phyloP scores from a whole-genome alignment of 106 monocot genomes.

The Phalaenopsis aphrodite region DNA sequence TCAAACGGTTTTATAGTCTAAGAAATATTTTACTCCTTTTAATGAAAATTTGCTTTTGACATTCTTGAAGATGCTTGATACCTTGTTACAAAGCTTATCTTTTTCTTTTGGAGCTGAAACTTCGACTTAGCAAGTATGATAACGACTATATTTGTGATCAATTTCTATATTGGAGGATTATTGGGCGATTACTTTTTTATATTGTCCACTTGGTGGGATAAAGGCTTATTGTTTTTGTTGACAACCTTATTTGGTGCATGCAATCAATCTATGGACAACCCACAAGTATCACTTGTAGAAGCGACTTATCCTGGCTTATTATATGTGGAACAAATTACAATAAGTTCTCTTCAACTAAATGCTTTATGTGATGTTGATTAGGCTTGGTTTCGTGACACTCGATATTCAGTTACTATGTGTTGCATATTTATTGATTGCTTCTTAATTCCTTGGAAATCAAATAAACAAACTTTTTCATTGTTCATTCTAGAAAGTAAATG shows the following conservation, averaged over 20 bases:
- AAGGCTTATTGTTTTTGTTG: not conserved
- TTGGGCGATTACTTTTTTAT: not conserved
- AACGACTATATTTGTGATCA: not conserved
- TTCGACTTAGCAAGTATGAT: not conserved
- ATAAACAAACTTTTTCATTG: not conserved
- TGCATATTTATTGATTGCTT: not conserved
- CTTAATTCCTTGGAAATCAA: not conserved
- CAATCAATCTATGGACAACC: not conserved
- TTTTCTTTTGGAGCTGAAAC: not conserved
- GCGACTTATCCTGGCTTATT: not conserved
- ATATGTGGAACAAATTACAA: not conserved
- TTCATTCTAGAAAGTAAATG: not conserved
- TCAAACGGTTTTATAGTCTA: not conserved
- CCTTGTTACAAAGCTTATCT: not conserved
- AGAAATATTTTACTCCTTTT: not conserved
- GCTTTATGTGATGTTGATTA: conserved; percentile 5
- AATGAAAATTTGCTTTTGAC: conserved; percentile 6
- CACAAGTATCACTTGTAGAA: not conserved
- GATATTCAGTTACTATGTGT: not conserved
- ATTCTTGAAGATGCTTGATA: not conserved
- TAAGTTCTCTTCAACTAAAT: not conserved
- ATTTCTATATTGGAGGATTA: not conserved
- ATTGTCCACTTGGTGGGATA: too few relatives aligned
- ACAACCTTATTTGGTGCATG: not conserved
- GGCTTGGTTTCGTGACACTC: not conserved